phyloP scores from a whole-genome alignment of 2,329 filamentous ascomycete species.

The Hymenoscyphus repandus region DNA sequence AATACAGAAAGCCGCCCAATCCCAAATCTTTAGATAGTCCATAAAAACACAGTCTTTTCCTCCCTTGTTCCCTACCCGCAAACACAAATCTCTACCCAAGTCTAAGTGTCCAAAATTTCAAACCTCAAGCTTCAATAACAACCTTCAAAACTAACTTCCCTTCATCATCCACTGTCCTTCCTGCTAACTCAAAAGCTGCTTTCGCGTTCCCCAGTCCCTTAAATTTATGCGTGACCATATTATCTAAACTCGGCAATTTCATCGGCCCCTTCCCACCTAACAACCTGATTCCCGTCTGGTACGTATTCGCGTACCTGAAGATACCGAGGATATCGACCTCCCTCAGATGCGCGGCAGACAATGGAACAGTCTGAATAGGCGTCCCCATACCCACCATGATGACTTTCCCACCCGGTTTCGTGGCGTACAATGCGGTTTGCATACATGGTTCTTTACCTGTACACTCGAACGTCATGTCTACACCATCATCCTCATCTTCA shows the following conservation, averaged over 20 bases:
- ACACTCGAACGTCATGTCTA: slow-evolving; percentile 70
- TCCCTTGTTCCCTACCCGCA: background rate
- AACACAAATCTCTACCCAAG: background rate
- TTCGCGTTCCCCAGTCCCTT: slow-evolving; percentile 57
- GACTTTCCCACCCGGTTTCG: slow-evolving; percentile 64
- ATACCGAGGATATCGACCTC: slow-evolving; percentile 76
- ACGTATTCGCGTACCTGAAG: slow-evolving; percentile 74
- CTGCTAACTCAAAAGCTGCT: slow-evolving; percentile 65
- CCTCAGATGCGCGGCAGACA: slow-evolving; percentile 66
- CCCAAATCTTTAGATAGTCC: background rate
- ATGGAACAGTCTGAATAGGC: slow-evolving; percentile 67
- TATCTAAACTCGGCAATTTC: slow-evolving; percentile 57
- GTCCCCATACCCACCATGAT: slow-evolving; percentile 78
- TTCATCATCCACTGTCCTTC: slow-evolving; percentile 60
- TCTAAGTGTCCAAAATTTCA: slow-evolving; percentile 36
- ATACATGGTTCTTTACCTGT: slow-evolving; percentile 72
- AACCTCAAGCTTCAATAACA: slow-evolving; percentile 48
- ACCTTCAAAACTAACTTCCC: slow-evolving; percentile 70
- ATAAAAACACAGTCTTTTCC: background rate
- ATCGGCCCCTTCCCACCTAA: slow-evolving; percentile 42
- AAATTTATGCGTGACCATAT: slow-evolving; percentile 70
- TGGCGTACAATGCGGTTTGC: slow-evolving; percentile 69
- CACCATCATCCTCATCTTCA: slow-evolving; percentile 55
- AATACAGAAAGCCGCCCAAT: slow-evolving; percentile 2
- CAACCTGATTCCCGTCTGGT: slow-evolving; percentile 62